A percentile compares a stretch with the other conserved stretches of the same genome.
phyloP scores from a whole-genome alignment of 73 alveolate species.

The Paramecium pentaurelia region DNA sequence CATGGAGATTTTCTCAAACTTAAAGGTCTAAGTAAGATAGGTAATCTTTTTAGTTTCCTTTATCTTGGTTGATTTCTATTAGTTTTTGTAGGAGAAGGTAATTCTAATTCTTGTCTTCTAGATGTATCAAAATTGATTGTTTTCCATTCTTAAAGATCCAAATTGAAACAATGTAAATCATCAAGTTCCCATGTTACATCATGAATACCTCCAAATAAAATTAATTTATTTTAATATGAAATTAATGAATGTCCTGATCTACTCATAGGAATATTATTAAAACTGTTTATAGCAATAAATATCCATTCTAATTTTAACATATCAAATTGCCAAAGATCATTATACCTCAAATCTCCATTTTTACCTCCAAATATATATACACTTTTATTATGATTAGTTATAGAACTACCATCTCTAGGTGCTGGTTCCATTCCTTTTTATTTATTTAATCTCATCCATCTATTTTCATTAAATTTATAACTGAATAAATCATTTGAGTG shows the following conservation, averaged over 20 bases:
- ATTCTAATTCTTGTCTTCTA: conserved; percentile 12
- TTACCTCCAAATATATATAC: conserved; percentile 10
- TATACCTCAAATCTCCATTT: conserved; percentile 57
- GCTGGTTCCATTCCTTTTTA: background rate
- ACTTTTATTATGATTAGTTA: background rate
- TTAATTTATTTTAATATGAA: conserved; percentile 44
- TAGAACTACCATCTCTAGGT: conserved; percentile 39
- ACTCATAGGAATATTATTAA: conserved; percentile 41
- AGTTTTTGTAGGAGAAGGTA: background rate
- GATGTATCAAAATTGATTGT: conserved; percentile 39
- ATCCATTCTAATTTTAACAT: conserved; percentile 51
- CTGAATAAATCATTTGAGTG: background rate
- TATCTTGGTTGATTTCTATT: background rate
- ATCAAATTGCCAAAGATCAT: conserved; percentile 71
- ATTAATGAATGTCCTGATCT: conserved; percentile 79
- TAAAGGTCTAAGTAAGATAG: background rate
- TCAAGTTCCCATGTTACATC: conserved; percentile 81
- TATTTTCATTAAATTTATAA: background rate
- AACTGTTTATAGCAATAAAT: conserved; percentile 4
- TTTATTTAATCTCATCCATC: background rate
- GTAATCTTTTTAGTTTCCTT: background rate
- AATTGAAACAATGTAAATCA: conserved; percentile 68
- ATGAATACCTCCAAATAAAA: conserved; percentile 82
- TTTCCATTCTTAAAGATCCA: conserved; percentile 58
- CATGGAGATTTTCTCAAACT: conserved; percentile 1